Conservation (phyloP, 805 yeast genomes). For the Wickerhamomyces strasburgensis region DNA sequence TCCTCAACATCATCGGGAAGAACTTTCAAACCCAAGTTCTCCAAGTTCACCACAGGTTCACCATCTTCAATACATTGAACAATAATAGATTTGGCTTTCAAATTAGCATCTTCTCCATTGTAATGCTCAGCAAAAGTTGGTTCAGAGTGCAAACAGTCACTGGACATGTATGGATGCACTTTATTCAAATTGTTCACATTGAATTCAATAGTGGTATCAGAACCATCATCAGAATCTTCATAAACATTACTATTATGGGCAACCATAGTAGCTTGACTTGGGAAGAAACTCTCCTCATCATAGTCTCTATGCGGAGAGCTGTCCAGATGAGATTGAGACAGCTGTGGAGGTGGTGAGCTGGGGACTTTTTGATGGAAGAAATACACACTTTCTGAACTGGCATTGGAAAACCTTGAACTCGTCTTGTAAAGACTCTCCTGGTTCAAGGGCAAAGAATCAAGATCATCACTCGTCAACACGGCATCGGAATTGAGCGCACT, state of each 20-base stretch:
- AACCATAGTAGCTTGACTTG: slow-evolving; percentile 22
- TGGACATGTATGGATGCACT: slow-evolving; percentile 21
- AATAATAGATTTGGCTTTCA: slow-evolving; percentile 36
- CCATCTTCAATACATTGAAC: slow-evolving; percentile 45
- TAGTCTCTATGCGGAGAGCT: slow-evolving; percentile 16
- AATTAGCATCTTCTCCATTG: slow-evolving; percentile 13
- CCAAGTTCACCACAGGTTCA: slow-evolving; percentile 40
- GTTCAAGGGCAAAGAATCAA: slow-evolving; percentile 1
- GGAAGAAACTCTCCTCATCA: slow-evolving; percentile 7
- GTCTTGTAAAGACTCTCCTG: slow-evolving; percentile 7
- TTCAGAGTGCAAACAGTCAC: slow-evolving; percentile 18
- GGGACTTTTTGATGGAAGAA: slow-evolving; percentile 17
- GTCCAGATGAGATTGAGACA: slow-evolving; percentile 4
- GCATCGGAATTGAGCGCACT: slow-evolving; percentile 17
- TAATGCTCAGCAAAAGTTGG: slow-evolving; percentile 13
- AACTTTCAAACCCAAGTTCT: slow-evolving; percentile 40
- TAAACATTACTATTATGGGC: slow-evolving; percentile 1
- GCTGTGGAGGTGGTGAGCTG: slow-evolving; percentile 21
- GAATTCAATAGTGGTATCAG: slow-evolving; percentile 21
- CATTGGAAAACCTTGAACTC: slow-evolving; percentile 18
- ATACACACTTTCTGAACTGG: slow-evolving; percentile 22
- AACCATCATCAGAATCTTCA: slow-evolving; percentile 12
- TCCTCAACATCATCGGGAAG: slow-evolving; percentile 58
- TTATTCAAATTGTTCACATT: slow-evolving; percentile 20
- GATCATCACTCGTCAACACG: slow-evolving; percentile 20